phyloP scores from a whole-genome alignment of 192 early-diverging fungal genomes.

The Endogone sp. region DNA sequence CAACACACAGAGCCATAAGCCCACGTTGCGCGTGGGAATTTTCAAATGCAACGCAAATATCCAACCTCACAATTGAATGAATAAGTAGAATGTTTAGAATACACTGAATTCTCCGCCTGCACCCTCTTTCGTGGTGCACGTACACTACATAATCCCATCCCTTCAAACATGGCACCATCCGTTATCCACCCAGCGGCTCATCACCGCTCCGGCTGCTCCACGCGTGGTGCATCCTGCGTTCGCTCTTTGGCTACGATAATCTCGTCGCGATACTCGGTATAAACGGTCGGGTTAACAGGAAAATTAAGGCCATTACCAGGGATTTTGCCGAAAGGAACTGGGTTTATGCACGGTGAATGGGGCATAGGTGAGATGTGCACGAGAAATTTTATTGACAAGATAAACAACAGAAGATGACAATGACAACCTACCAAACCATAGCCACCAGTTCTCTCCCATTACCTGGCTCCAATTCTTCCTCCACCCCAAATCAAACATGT shows the following conservation, averaged over 20 bases:
- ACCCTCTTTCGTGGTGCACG: too few species aligned
- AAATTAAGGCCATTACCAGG: slow-evolving; percentile 22
- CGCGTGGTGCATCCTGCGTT: neutral
- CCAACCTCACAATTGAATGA: too few species aligned
- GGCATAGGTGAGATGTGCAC: neutral
- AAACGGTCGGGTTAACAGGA: slow-evolving; percentile 18
- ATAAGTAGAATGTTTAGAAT: too few species aligned
- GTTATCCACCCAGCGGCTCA: too few species aligned
- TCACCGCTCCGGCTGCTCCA: too few species aligned
- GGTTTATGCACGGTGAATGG: neutral
- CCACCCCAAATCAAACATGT: slow-evolving; percentile 31
- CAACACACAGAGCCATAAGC: too few species aligned
- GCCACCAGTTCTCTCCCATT: slow-evolving; percentile 31
- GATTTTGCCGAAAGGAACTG: slow-evolving; percentile 22
- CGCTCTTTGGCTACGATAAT: neutral
- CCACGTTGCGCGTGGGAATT: too few species aligned
- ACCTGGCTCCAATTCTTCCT: slow-evolving; percentile 39
- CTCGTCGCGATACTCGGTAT: slow-evolving; percentile 5
- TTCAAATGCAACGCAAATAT: too few species aligned
- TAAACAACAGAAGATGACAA: neutral
- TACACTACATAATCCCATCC: too few species aligned
- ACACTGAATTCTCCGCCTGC: too few species aligned
- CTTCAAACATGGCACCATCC: too few species aligned
- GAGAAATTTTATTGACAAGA: neutral
- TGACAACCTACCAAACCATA: slow-evolving; percentile 28